These are phyloP conservation scores for Auricularia auricula-judae DNA, from an alignment of 768 basidiomycete species.

Conservation along the genomic window DNA sequence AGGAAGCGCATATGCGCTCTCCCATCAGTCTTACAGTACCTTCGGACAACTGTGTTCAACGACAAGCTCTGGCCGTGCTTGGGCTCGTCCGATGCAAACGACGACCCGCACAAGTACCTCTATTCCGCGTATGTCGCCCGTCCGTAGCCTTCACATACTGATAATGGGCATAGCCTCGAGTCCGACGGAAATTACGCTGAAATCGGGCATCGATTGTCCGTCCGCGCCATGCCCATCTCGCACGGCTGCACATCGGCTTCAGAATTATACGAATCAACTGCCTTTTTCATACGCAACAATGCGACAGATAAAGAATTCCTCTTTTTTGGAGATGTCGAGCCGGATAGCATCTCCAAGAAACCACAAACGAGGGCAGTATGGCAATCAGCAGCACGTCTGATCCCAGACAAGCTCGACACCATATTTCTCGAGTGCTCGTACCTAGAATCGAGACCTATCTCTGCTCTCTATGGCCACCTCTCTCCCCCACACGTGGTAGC, in stretches of 20 bases:
- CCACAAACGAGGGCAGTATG: constrained; percentile 65
- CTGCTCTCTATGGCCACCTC: constrained; percentile 75
- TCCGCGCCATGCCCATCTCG: constrained; percentile 55
- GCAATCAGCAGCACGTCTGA: constrained; percentile 71
- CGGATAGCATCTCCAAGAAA: constrained; percentile 54
- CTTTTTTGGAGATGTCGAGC: constrained; percentile 93
- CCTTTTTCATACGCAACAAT: constrained; percentile 70
- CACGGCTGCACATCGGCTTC: constrained; percentile 50
- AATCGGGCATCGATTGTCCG: constrained; percentile 47
- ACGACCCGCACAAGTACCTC: constrained; percentile 40
- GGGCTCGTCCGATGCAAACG: constrained; percentile 62
- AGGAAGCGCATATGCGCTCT: constrained; percentile 56
- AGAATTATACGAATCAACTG: constrained; percentile 60
- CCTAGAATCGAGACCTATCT: constrained; percentile 56
- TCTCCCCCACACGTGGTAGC: constrained; percentile 67
- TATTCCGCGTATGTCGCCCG: constrained; percentile 47
- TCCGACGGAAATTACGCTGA: constrained; percentile 41
- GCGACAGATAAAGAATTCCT: constrained; percentile 58
- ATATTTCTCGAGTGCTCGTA: constrained; percentile 96
- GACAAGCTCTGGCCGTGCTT: constrained; percentile 81
- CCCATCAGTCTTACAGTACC: constrained; percentile 49
- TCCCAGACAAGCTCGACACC: constrained; percentile 48
- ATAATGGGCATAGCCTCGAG: constrained; percentile 28
- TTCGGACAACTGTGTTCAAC: constrained; percentile 57
- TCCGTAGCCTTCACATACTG: neutral